phyloP scores from a whole-genome alignment of 129 eudicot species.

The Daucus carota region DNA sequence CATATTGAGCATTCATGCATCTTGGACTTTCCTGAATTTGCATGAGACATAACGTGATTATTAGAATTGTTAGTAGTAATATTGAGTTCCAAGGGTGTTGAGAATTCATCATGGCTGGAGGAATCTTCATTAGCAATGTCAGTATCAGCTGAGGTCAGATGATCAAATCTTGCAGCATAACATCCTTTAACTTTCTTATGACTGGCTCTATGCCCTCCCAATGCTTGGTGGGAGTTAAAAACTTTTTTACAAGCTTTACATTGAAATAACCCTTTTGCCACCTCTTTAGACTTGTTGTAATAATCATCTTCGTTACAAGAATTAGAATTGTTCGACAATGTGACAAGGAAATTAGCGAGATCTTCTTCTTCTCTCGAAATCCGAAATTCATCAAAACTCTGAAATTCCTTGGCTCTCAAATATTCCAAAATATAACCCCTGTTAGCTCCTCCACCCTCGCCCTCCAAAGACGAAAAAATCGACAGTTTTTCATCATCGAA shows the following conservation, averaged over 20 bases:
- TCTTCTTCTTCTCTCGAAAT: slow-evolving; percentile 11
- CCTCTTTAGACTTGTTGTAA: slow-evolving; percentile 10
- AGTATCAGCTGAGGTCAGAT: neutral
- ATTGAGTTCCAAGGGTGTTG: neutral
- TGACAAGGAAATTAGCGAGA: slow-evolving; percentile 10
- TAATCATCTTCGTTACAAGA: slow-evolving; percentile 5
- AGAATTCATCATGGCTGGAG: slow-evolving; percentile 4
- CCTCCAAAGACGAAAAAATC: neutral
- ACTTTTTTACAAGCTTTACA: slow-evolving; percentile 38
- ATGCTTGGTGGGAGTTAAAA: slow-evolving; percentile 23
- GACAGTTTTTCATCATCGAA: neutral
- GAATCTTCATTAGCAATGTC: slow-evolving; percentile 2
- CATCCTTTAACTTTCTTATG: slow-evolving; percentile 14
- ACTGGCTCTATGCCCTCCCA: slow-evolving; percentile 11
- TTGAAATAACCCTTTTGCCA: slow-evolving; percentile 6
- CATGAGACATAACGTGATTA: neutral
- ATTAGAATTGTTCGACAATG: slow-evolving; percentile 13
- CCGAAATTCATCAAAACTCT: neutral
- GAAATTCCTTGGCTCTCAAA: neutral
- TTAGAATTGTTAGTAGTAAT: neutral
- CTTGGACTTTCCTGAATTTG: neutral
- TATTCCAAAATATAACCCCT: slow-evolving; percentile 1
- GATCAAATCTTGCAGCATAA: slow-evolving; percentile 3
- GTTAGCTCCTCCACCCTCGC: neutral
- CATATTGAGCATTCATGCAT: slow-evolving; percentile 5